Percentiles rank a stretch among this genome's conserved stretches.
phyloP scores from a whole-genome alignment of 2,329 filamentous ascomycete genomes.

The Talaromyces sp. region DNA sequence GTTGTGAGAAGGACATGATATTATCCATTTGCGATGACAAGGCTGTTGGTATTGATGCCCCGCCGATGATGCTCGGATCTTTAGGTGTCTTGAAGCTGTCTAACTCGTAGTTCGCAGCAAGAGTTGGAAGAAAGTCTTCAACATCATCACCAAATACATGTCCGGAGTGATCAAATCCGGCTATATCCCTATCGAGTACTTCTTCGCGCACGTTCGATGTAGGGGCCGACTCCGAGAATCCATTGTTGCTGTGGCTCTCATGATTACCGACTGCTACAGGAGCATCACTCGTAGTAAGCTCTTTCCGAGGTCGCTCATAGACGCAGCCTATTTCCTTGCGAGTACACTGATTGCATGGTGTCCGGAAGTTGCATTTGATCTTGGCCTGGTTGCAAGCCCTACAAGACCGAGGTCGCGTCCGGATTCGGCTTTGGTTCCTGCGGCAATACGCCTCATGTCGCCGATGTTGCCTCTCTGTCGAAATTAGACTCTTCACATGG shows the following conservation, averaged over 20 bases:
- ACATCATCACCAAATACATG: neutral
- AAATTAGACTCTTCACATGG: neutral
- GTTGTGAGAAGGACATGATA: neutral
- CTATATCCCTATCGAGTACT: neutral
- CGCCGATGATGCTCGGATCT: neutral
- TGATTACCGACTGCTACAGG: neutral
- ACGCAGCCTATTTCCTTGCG: constrained; percentile 10
- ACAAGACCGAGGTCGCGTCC: constrained; percentile 13
- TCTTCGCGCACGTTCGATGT: neutral
- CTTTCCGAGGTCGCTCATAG: constrained; percentile 5
- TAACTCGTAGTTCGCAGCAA: neutral
- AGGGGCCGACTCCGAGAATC: neutral
- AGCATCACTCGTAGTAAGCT: neutral
- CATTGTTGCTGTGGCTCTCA: neutral
- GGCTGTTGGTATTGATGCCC: neutral
- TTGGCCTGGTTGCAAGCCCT: constrained; percentile 15
- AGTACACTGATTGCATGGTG: constrained; percentile 14
- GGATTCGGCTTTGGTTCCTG: neutral
- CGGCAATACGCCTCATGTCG: constrained; percentile 15
- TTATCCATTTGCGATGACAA: neutral
- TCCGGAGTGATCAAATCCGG: neutral
- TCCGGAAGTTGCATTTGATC: constrained; percentile 16
- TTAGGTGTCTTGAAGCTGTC: neutral
- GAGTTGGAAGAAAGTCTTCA: neutral
- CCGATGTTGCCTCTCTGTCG: constrained; percentile 9